These are phyloP conservation scores for Bryum argenteum DNA, from an alignment of 225 moss, liverwort and hornwort species.

Conservation along the genomic window DNA sequence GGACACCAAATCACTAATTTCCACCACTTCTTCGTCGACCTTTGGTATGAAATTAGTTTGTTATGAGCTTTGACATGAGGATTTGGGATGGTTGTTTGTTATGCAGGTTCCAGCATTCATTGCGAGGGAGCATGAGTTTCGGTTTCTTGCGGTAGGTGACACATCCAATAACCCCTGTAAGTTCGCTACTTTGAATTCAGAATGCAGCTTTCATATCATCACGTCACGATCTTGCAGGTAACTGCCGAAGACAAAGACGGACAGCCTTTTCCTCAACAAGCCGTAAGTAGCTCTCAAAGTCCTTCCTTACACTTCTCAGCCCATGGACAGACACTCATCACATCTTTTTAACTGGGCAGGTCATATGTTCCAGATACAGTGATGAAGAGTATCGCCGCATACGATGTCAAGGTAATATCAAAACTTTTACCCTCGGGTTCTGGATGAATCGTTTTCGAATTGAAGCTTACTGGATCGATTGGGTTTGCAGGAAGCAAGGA, in stretches of 20 bases:
- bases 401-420: slow-evolving; percentile 81
- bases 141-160: slow-evolving; percentile 76
- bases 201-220: not conserved
- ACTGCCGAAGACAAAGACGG: slow-evolving; percentile 47
- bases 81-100: slow-evolving; percentile 13
- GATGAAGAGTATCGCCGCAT: slow-evolving; percentile 80
- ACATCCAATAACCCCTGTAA: slow-evolving; percentile 4
- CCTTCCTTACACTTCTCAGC: not conserved
- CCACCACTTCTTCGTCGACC: not conserved
- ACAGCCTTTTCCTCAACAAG: slow-evolving; percentile 42
- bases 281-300: slow-evolving; percentile 43
- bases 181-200: not conserved
- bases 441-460: too few species aligned
- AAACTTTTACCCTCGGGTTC: not conserved
- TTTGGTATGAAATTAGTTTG: slow-evolving; percentile 12
- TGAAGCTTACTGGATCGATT: not conserved
- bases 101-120: slow-evolving; percentile 89
- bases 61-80: slow-evolving; percentile 8
- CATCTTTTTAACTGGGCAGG: slow-evolving; percentile 45
- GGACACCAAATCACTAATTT: slow-evolving; percentile 11
- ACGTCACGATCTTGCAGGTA: slow-evolving; percentile 44
- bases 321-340: not conserved
- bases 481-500: slow-evolving; percentile 54
- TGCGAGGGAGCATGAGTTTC: slow-evolving; percentile 93
- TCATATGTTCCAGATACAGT: slow-evolving; percentile 80